Percentiles rank a stretch among this genome's conserved stretches.
phyloP scores from a whole-genome alignment of 2,329 filamentous ascomycete species.

The Aspergillus brasiliensis region DNA sequence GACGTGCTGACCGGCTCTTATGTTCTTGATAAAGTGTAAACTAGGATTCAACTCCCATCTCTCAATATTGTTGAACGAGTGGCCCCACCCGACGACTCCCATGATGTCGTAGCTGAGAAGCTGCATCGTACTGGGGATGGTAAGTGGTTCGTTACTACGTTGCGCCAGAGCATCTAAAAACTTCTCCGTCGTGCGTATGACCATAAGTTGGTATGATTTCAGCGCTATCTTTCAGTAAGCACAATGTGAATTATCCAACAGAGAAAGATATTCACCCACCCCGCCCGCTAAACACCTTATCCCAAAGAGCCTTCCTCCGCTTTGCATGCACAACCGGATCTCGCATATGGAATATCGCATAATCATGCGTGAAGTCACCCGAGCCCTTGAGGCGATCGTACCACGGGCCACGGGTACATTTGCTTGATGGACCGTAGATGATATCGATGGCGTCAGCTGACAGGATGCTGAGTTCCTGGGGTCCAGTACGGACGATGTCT shows the following conservation, averaged over 20 bases:
- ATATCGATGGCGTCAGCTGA: background rate
- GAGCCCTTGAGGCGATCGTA: background rate
- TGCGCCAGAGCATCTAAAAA: background rate
- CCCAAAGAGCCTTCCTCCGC: conserved; percentile 3
- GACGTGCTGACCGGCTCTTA: background rate
- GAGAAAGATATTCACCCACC: background rate
- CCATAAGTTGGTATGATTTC: background rate
- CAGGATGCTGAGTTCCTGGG: background rate
- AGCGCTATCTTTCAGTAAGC: background rate
- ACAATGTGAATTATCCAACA: background rate
- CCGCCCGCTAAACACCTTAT: conserved; percentile 1
- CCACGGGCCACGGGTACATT: conserved; percentile 1
- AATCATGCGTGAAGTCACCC: background rate
- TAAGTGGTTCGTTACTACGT: background rate
- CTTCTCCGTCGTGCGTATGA: background rate
- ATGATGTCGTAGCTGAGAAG: conserved; percentile 2
- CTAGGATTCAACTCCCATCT: background rate
- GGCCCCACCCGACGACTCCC: background rate
- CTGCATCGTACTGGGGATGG: background rate
- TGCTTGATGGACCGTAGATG: background rate
- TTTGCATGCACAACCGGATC: background rate
- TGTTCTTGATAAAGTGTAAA: background rate
- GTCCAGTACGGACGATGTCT: background rate
- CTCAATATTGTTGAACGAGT: background rate
- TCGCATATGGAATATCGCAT: background rate